Base-by-base conservation (phyloP, 768 basidiomycete genomes). In the Pisolithus microcarpus region DNA sequence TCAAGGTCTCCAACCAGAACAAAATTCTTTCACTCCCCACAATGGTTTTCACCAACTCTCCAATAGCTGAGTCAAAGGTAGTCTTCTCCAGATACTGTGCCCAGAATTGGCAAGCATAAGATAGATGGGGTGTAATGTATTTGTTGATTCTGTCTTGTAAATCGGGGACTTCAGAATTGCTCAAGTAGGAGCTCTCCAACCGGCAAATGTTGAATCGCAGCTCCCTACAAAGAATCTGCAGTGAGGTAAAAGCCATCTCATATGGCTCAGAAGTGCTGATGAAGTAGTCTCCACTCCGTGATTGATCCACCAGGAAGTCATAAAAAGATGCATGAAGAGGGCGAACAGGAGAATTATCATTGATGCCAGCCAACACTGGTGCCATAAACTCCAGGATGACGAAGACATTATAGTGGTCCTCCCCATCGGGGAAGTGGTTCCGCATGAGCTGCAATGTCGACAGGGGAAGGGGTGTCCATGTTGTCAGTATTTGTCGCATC, bases 181-280 rank as follows among this genome's bases (percentile, higher is more conserved):
- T 52, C 6, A 62, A 21, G 46, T 65, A 61, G 2, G 70, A 71
- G 10, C 60, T 63, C 23, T 58, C 53, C 2, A 73, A 48, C 7
- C 58, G 19, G 52, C 64, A 68, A 28, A 73, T 70, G 49, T 72
- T 70, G 56, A 73, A 72, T 46, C 50, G 50, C 15, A 72, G 61
- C 5, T 52, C 49, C 23, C 48, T 31, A 8, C 63, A 52, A 70
- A 72, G 65, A 15, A 65, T 49, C 5, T 43, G 34, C 7, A 73
- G 44, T 9, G 57, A 64, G 10, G 57, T 52, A 9, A 50, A 31
- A 3, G 61, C 57, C 0, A 71, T 54, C n/a, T 51, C 37, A 5
- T 28, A 38, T 19, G 67, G 57, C 9, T 8, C 30, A n/a, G 24
- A 18, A 4, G 46, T 43, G 31, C 56, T 51, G 28, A 57, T 38